phyloP scores from a whole-genome alignment of 768 basidiomycete genomes.

The Termitomyces sp. region DNA sequence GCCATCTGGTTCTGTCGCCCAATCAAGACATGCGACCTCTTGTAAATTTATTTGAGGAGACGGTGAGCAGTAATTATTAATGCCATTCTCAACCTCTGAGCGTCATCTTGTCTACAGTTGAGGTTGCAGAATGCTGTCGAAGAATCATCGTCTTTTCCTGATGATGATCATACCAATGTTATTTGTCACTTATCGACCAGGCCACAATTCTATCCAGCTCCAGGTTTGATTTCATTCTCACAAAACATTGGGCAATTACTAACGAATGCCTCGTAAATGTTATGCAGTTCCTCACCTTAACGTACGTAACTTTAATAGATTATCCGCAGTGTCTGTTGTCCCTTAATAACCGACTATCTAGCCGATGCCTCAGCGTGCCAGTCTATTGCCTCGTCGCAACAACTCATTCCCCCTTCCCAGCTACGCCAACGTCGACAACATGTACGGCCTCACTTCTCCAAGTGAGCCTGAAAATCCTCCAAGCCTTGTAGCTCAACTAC shows the following conservation, averaged over 20 bases:
- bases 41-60: slow-evolving; percentile 44
- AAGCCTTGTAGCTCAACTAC: slow-evolving; percentile 58
- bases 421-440: slow-evolving; percentile 6
- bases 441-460: slow-evolving; percentile 9
- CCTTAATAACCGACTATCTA: slow-evolving; percentile 12
- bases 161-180: slow-evolving; percentile 30
- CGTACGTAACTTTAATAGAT: slow-evolving; percentile 30
- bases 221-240: slow-evolving; percentile 21
- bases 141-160: slow-evolving; percentile 38
- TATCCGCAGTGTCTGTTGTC: slow-evolving; percentile 8
- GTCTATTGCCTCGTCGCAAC: slow-evolving; percentile 25
- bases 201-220: slow-evolving; percentile 19
- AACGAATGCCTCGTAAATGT: slow-evolving; percentile 1
- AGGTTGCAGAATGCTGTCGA: slow-evolving; percentile 36
- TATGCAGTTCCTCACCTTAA: slow-evolving; percentile 12
- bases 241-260: slow-evolving; percentile 4
- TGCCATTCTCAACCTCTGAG: slow-evolving; percentile 5
- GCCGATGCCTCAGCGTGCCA: slow-evolving; percentile 12
- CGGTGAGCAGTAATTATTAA: slow-evolving; percentile 25
- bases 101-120: slow-evolving; percentile 25
- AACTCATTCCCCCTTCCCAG: slow-evolving; percentile 30
- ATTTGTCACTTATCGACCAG: slow-evolving; percentile 43
- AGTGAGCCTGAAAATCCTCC: slow-evolving; percentile 28
- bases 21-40: slow-evolving; percentile 44
- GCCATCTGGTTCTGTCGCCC: slow-evolving; percentile 52